phyloP scores from a whole-genome alignment of 2,329 filamentous ascomycete species.

The Alternaria triticina region DNA sequence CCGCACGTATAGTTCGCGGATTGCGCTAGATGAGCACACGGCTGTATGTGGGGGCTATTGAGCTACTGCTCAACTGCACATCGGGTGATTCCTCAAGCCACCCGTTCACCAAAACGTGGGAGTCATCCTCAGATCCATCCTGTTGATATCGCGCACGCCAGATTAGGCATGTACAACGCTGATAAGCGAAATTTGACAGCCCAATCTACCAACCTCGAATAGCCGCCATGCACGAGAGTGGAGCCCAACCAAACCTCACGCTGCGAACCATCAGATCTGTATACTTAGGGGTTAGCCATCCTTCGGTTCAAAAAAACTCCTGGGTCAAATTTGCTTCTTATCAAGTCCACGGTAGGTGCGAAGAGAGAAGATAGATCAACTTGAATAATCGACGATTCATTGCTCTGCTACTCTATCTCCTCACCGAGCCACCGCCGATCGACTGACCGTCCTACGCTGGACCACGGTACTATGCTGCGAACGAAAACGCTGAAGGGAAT shows the following conservation, averaged over 20 bases:
- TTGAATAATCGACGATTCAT: slow-evolving; percentile 3
- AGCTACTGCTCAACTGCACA: background rate
- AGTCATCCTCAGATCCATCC: background rate
- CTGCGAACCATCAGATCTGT: background rate
- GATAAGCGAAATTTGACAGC: slow-evolving; percentile 7
- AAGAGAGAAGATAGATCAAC: background rate
- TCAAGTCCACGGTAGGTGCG: background rate
- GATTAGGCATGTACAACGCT: background rate
- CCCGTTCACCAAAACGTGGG: background rate
- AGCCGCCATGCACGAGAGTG: slow-evolving; percentile 9
- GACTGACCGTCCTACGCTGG: background rate
- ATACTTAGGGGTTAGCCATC: background rate
- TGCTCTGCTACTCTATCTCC: slow-evolving; percentile 8
- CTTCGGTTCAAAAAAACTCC: background rate
- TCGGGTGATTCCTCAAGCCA: slow-evolving; percentile 7
- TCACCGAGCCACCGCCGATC: background rate
- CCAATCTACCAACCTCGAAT: background rate
- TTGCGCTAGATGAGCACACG: background rate
- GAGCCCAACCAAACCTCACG: background rate
- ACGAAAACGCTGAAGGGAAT: slow-evolving; percentile 1
- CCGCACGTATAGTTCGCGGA: background rate
- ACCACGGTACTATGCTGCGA: background rate
- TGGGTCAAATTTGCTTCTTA: background rate
- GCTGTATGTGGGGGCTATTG: slow-evolving; percentile 5
- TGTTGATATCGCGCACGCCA: background rate